Conservation (phyloP, 148 eudicot species). For the Talinum fruticosum region DNA sequence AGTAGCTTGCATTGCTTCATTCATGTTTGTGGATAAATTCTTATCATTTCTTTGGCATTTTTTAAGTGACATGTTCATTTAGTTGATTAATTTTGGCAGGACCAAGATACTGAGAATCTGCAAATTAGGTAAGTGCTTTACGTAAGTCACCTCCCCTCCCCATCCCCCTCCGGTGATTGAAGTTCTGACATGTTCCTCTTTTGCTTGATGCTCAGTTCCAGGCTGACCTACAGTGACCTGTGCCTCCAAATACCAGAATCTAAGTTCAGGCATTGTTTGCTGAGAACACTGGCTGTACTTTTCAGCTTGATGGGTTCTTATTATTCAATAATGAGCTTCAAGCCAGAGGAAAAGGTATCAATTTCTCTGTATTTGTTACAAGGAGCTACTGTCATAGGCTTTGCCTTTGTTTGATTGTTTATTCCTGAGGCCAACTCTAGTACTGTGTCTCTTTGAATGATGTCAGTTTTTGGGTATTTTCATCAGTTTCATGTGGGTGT, state of each 20-base stretch:
- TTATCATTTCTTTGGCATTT: conserved; percentile 23
- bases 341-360: conserved; percentile 63
- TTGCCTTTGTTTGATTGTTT: background rate
- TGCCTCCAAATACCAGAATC: conserved; percentile 92
- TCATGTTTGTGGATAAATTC: conserved; percentile 9
- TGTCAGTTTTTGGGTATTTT: background rate
- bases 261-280: conserved; percentile 78
- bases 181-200: conserved; percentile 26
- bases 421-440: background rate
- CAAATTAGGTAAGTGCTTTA: conserved; percentile 47
- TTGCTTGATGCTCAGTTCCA: conserved; percentile 43
- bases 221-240: conserved; percentile 93
- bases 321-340: conserved; percentile 76
- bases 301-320: conserved; percentile 88
- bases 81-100: conserved; percentile 52
- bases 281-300: conserved; percentile 68
- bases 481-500: background rate
- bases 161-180: background rate
- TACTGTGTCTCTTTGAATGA: background rate
- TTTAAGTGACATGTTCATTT: conserved; percentile 9
- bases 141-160: background rate
- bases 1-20: conserved; percentile 5
- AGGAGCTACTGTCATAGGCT: background rate
- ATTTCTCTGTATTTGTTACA: background rate
- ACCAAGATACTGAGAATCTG: conserved; percentile 42